Base-by-base conservation (phyloP, 2,329 filamentous ascomycete genomes). In the Basipetospora chlamydospora region DNA sequence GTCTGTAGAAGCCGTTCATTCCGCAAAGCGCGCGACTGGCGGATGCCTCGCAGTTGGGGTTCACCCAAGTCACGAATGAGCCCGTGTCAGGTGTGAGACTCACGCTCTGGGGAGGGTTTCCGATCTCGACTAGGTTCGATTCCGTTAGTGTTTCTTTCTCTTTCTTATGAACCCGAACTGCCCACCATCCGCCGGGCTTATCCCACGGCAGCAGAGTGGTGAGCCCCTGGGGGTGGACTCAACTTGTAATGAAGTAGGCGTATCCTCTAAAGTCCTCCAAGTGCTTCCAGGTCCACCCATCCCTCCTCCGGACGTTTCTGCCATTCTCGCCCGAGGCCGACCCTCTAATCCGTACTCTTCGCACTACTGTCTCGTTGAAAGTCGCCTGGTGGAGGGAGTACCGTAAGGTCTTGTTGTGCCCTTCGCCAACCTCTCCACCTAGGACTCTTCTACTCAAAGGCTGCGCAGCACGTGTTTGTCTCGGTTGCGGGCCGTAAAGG, bases 11-110 rank as follows among this genome's bases (percentile, higher is more conserved):
- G 25, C 37, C 37, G 21, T 39, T 39, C 12, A 26, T 12, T 15
- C 12, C 15, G 32, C 37, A 39, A 4, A 35, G 31, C 8, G 20
- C 15, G 5, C 17, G 17, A 17, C 31, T 39, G n/a, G 29, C 31
- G n/a, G 37, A 13, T 9, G 26, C 23, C 4, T 29, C 29, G 20
- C 37, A 39, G 17, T 39, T 39, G 37, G 37, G 37, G 42, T 68
- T 55, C 28, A 77, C 57, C 72, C 73, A 78, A 4, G 72, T 65
- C 48, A 78, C 74, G 43, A 67, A 73, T 50, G 69, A 75, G 20
- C 73, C 74, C 3, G 73, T 78, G 51, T 78, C 73, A 42, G 77
- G 61, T 37, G 70, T 59, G 45, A 78, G 58, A 37, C 53, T 59
- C 34, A 76, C 51, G 3, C 53, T 50, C 51, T 78, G 73, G 1